These are phyloP conservation scores for Starmera caribaea DNA, from an alignment of 805 yeast species.

Conservation along the genomic window DNA sequence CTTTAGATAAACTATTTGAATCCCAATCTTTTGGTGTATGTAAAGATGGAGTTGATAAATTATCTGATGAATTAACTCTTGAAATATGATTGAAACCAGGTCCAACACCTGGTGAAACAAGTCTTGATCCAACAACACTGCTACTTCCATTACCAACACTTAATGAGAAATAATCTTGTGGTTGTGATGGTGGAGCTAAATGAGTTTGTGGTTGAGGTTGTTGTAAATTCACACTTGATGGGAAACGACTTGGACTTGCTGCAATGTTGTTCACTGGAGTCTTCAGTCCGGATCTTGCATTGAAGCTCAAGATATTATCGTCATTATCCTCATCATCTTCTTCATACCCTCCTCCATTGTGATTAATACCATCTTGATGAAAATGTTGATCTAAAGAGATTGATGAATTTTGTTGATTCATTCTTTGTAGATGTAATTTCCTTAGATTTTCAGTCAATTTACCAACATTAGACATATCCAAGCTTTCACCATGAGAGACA, in stretches of 20 bases:
- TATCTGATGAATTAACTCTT: constrained; percentile 41
- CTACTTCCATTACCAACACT: constrained; percentile 6
- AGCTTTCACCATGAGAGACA: constrained; percentile 8
- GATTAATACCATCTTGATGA: too few relatives aligned
- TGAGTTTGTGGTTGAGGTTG: not conserved
- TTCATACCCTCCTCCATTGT: too few relatives aligned
- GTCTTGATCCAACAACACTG: constrained; percentile 5
- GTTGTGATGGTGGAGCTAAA: constrained; percentile 13
- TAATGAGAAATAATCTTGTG: constrained; percentile 28
- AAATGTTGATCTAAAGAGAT: constrained; percentile 6
- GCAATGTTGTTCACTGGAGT: constrained; percentile 1
- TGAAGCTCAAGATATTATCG: constrained; percentile 9
- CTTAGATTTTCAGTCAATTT: constrained; percentile 42
- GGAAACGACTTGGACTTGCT: constrained; percentile 9
- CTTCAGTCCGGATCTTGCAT: constrained; percentile 3
- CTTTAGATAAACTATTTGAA: constrained; percentile 43
- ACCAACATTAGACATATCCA: constrained; percentile 20
- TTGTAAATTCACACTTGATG: too few relatives aligned
- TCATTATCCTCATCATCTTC: constrained; percentile 13
- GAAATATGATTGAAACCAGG: constrained; percentile 53
- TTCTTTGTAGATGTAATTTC: constrained; percentile 39
- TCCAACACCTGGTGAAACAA: constrained; percentile 33
- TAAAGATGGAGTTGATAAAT: constrained; percentile 12
- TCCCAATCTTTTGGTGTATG: constrained; percentile 27
- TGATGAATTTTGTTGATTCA: constrained; percentile 25